Conservation (phyloP, 2,329 filamentous ascomycete genomes). For the Alternaria burnsii region DNA sequence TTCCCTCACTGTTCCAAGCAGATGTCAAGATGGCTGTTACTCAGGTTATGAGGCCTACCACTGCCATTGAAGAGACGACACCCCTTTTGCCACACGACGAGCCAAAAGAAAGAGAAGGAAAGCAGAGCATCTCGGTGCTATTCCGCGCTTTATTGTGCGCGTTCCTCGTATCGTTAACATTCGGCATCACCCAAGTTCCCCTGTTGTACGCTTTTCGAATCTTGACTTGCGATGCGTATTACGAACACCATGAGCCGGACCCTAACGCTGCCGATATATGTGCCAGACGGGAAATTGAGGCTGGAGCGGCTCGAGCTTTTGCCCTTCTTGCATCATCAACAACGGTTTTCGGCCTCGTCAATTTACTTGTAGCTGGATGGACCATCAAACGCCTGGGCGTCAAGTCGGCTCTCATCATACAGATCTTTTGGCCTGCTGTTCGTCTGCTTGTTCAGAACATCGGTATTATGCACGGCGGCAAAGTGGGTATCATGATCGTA, state of each 20-base stretch:
- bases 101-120: slow-evolving; percentile 19
- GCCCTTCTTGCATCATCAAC: slow-evolving; percentile 73
- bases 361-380: slow-evolving; percentile 73
- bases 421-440: slow-evolving; percentile 71
- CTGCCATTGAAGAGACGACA: slow-evolving; percentile 22
- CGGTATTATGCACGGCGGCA: slow-evolving; percentile 69
- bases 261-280: slow-evolving; percentile 63
- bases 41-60: neutral
- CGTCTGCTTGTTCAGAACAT: slow-evolving; percentile 70
- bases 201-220: slow-evolving; percentile 72
- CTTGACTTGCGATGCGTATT: slow-evolving; percentile 77
- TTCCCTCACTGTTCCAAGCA: neutral
- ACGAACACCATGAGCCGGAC: slow-evolving; percentile 62
- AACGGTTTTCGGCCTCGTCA: slow-evolving; percentile 72
- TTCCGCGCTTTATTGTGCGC: slow-evolving; percentile 65
- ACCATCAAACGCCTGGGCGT: slow-evolving; percentile 72
- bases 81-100: slow-evolving; percentile 25
- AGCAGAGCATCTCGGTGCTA: slow-evolving; percentile 27
- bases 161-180: slow-evolving; percentile 66
- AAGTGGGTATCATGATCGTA: slow-evolving; percentile 71
- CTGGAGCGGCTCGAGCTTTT: slow-evolving; percentile 69
- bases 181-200: slow-evolving; percentile 61
- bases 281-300: slow-evolving; percentile 68
- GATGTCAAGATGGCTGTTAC: slow-evolving; percentile 15
- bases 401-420: slow-evolving; percentile 67